phyloP scores from a whole-genome alignment of 2,329 filamentous ascomycete genomes.

The Nothophaeocryptopus gaeumannii region DNA sequence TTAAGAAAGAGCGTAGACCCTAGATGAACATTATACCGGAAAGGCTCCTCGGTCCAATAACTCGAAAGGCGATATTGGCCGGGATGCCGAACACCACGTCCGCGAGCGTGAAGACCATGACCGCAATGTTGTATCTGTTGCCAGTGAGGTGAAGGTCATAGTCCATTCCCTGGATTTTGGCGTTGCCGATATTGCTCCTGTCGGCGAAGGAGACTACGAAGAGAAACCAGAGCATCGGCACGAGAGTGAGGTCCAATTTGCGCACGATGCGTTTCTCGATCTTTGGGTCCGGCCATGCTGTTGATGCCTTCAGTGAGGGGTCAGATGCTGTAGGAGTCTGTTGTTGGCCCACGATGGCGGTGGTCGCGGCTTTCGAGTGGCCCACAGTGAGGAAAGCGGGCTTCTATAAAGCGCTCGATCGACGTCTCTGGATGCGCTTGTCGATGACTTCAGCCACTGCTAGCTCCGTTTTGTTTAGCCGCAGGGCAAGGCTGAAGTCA shows the following conservation, averaged over 20 bases:
- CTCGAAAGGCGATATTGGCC: conserved; percentile 34
- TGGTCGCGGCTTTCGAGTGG: no score
- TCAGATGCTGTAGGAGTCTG: background rate
- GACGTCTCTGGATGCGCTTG: no score
- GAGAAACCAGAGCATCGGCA: conserved; percentile 40
- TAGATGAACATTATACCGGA: conserved; percentile 40
- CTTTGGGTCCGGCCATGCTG: conserved; percentile 13
- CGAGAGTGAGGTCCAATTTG: conserved; percentile 22
- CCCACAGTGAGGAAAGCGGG: no score
- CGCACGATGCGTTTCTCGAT: conserved; percentile 37
- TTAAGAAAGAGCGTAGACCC: conserved; percentile 40
- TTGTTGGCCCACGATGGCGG: no score
- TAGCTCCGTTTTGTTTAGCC: no score
- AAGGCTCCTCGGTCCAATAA: conserved; percentile 36
- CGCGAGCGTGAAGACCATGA: conserved; percentile 38
- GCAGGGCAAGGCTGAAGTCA: no score
- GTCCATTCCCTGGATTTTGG: conserved; percentile 28
- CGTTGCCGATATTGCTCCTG: conserved; percentile 32
- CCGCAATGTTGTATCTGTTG: conserved; percentile 31
- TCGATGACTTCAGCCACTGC: no score
- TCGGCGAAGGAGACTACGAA: conserved; percentile 38
- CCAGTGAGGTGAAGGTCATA: conserved; percentile 16
- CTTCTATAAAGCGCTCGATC: no score
- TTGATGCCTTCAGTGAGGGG: background rate
- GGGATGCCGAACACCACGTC: conserved; percentile 39